Conservation (phyloP, 1,284 basidiomycete species). For the Leccinum solheimii region DNA sequence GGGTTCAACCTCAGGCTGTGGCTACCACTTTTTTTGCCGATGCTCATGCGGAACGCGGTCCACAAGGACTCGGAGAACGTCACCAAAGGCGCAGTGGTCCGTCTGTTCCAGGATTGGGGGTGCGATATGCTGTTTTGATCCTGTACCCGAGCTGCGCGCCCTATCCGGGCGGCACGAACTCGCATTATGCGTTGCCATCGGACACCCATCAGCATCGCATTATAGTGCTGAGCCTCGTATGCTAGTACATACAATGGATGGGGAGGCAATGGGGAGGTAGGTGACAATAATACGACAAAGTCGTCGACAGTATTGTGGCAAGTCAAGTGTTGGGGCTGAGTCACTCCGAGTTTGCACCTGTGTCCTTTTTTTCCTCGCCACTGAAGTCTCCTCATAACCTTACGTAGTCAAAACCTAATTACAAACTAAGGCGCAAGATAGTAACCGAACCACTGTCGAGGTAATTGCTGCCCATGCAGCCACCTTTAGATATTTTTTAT, state of each 20-base stretch:
- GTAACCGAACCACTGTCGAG: slow-evolving; percentile 19
- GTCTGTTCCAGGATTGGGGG: background rate
- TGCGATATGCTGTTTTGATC: background rate
- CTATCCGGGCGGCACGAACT: background rate
- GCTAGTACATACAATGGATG: background rate
- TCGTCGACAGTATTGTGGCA: background rate
- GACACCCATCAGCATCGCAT: background rate
- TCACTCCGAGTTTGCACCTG: no score
- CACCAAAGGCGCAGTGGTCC: background rate
- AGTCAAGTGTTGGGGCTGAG: background rate
- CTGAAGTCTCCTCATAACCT: no score
- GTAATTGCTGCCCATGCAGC: slow-evolving; percentile 41
- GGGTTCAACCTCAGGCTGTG: background rate
- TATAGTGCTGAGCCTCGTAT: background rate
- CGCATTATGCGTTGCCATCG: background rate
- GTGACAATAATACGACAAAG: background rate
- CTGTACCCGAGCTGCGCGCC: background rate
- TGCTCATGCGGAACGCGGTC: background rate
- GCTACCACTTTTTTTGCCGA: background rate
- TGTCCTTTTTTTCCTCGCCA: background rate
- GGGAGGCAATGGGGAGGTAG: background rate
- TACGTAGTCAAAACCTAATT: background rate
- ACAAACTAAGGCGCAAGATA: background rate
- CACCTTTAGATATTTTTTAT: no score
- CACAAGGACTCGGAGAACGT: background rate